A percentile compares a stretch with the other conserved stretches of the same genome.
Evolutionary conservation across 108 stramenopile genomes (phyloP).

Genomic region (Asterionellopsis glacialis): DNA sequence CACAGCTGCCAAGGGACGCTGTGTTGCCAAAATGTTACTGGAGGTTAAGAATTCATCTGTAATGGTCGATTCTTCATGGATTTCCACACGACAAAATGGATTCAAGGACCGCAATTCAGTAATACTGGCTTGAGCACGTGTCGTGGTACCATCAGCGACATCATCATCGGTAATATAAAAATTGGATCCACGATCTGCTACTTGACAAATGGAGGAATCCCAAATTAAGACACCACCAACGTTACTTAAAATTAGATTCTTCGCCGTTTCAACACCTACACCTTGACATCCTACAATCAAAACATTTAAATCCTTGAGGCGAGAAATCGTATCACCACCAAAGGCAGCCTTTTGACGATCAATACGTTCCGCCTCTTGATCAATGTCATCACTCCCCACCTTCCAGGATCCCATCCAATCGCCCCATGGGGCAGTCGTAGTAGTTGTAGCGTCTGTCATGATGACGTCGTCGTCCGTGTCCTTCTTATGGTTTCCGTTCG

Average conservation of each 20-base stretch:
- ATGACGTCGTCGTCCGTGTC: too few species aligned
- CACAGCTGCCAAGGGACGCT: conserved; percentile 27
- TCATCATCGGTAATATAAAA: conserved; percentile 36
- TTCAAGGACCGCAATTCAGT: conserved; percentile 32
- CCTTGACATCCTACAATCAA: conserved; percentile 65
- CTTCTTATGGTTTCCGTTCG: too few species aligned
- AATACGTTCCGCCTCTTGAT: conserved; percentile 46
- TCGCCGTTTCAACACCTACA: conserved; percentile 65
- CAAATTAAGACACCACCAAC: conserved; percentile 36
- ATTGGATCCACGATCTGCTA: conserved; percentile 13
- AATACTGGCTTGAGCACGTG: conserved; percentile 30
- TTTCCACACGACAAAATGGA: conserved; percentile 42
- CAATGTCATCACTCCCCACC: conserved; percentile 19
- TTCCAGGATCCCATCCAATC: conserved; percentile 41
- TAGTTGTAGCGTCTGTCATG: neutral
- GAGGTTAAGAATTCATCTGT: conserved; percentile 13
- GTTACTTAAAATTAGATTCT: conserved; percentile 58
- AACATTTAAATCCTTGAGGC: conserved; percentile 56
- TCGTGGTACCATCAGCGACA: conserved; percentile 17
- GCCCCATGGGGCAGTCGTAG: conserved; percentile 27
- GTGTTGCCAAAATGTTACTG: conserved; percentile 14
- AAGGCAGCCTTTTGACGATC: conserved; percentile 54
- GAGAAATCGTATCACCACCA: conserved; percentile 41
- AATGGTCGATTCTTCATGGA: conserved; percentile 16
- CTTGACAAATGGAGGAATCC: conserved; percentile 7